These are phyloP conservation scores for Pyrrhoderma lamaoense DNA, from an alignment of 1,284 basidiomycete species.

Conservation along the genomic window DNA sequence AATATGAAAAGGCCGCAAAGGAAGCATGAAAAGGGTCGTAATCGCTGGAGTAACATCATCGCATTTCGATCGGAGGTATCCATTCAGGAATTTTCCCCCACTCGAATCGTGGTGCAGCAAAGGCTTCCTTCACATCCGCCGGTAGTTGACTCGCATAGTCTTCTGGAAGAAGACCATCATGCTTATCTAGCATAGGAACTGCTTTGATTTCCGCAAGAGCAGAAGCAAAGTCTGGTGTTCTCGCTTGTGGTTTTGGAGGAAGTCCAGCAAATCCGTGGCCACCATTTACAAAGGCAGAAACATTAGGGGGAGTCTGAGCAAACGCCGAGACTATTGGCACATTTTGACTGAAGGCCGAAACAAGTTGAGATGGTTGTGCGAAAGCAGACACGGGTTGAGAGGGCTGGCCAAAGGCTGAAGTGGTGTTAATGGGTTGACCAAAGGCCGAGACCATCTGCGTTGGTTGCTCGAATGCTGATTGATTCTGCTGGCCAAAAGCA, in stretches of 20 bases:
- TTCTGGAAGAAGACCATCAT: conserved; percentile 50
- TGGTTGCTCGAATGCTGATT: conserved; percentile 28
- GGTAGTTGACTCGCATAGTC: conserved; percentile 52
- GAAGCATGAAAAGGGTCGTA: no score
- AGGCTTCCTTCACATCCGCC: conserved; percentile 48
- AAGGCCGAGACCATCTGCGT: conserved; percentile 29
- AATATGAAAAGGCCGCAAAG: not conserved
- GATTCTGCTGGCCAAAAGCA: not conserved
- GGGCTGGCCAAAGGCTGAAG: conserved; percentile 30
- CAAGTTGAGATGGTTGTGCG: conserved; percentile 17
- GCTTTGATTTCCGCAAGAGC: conserved; percentile 27
- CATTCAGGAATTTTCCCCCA: conserved; percentile 72
- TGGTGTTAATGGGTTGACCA: conserved; percentile 21
- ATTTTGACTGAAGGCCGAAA: conserved; percentile 29
- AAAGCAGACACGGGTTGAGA: conserved; percentile 21
- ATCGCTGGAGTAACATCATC: conserved; percentile 27
- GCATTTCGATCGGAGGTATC: conserved; percentile 66
- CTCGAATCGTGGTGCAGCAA: conserved; percentile 54
- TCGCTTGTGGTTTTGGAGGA: conserved; percentile 10
- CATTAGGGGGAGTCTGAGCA: conserved; percentile 18
- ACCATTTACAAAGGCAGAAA: conserved; percentile 18
- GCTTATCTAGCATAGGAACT: conserved; percentile 42
- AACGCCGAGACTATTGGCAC: conserved; percentile 19
- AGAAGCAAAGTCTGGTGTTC: conserved; percentile 15
- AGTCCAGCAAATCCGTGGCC: not conserved